Conservation (phyloP, 352 stramenopile species). For the Phytopythium helicoides region DNA sequence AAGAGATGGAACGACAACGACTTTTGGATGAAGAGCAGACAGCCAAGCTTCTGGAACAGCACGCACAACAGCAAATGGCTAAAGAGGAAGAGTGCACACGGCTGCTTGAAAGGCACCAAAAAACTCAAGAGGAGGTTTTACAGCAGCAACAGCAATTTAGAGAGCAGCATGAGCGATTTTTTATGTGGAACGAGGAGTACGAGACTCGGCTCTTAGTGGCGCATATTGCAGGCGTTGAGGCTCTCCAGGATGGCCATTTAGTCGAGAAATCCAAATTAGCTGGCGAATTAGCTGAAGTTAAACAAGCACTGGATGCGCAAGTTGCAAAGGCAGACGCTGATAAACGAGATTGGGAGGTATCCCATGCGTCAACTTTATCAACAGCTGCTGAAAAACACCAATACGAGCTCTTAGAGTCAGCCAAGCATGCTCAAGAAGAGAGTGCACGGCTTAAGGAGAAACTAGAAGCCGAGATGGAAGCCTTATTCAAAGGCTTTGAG, state of each 20-base stretch:
- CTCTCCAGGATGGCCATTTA: background rate
- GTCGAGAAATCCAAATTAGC: background rate
- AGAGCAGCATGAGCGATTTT: slow-evolving; percentile 8
- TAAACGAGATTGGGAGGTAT: background rate
- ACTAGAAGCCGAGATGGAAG: background rate
- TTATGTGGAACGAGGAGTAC: slow-evolving; percentile 6
- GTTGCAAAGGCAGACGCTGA: slow-evolving; percentile 1
- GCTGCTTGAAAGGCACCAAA: background rate
- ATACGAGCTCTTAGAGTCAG: background rate
- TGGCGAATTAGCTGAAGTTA: background rate
- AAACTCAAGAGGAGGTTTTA: background rate
- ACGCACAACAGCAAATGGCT: slow-evolving; percentile 1
- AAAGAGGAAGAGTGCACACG: background rate
- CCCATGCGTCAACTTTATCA: background rate
- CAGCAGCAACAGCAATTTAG: slow-evolving; percentile 4
- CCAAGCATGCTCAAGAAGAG: background rate
- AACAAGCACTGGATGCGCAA: slow-evolving; percentile 2
- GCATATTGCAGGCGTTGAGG: background rate
- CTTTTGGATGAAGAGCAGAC: slow-evolving; percentile 5
- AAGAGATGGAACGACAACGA: background rate
- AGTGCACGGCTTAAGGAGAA: slow-evolving; percentile 2
- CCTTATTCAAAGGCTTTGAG: slow-evolving; percentile 10
- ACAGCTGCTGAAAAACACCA: slow-evolving; percentile 1
- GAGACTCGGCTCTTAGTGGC: background rate
- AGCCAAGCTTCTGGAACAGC: background rate